Base-by-base conservation (phyloP, 1,139 yeast species). In the Yamadazyma dushanensis region DNA sequence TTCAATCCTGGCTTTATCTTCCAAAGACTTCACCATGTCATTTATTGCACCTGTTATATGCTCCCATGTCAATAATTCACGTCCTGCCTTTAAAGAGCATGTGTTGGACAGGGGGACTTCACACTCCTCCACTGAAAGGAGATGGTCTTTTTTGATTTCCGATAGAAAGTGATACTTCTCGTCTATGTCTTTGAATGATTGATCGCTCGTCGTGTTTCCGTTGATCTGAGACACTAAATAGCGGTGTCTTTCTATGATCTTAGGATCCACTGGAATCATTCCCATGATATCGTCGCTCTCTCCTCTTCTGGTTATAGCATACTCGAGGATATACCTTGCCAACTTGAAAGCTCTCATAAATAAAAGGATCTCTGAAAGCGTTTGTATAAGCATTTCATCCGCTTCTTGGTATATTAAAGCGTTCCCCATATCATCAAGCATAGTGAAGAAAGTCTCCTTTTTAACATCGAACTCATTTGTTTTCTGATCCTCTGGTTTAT, bases 331-430 rank as follows among this genome's bases (percentile, higher is more conserved):
- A 36, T 72, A 72, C 33, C 92, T 61, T 0, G 85, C 76, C 13
- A 87, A 58, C 36, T 82, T 68, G 10, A 59, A 56, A 16, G 69
- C 62, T 5, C 69, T 70, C 36, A 82, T 65, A 43, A 70, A 71
- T 5, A 60, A 43, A 43, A 77, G 79, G 2, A 83, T 56, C 14
- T 76, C 73, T 24, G 70, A 63, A 19, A 83, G 53, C 0, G 76
- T 54, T 5, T 66, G 61, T 8, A 80, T 62, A 1, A 81, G 62
- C 7, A 67, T 58, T 13, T 72, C 69, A 46, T 83, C 94, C 0
- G 83, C 85, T 38, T 80, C 85, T 21, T 77, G 78, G 54, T 81
- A 82, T 26, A 77, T 68, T 8, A 81, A 58, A 0, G 84, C 71
- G 20, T 63, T 59, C 14, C 75, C 70, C 37, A 83, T 57, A 46